Evolutionary conservation across 768 basidiomycete genomes (phyloP).

Genomic region (Termitomyces sp.): DNA sequence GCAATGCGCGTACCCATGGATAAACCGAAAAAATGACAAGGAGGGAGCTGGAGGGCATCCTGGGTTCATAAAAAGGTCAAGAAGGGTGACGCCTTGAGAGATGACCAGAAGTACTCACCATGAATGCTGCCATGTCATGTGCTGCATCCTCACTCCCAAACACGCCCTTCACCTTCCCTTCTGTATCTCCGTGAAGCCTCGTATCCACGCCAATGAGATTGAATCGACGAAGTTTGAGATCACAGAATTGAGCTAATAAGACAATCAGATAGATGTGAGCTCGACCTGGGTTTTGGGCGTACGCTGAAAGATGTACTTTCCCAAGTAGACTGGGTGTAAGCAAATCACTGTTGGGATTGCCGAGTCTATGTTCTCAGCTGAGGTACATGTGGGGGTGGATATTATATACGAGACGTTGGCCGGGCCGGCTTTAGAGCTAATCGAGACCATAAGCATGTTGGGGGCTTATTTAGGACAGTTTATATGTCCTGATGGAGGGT

Average conservation of each 20-base stretch:
- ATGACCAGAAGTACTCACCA: conserved; percentile 21
- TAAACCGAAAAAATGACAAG: conserved; percentile 31
- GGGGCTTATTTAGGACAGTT: background rate
- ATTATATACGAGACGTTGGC: conserved; percentile 28
- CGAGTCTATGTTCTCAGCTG: conserved; percentile 22
- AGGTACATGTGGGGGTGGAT: conserved; percentile 25
- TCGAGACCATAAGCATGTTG: conserved; percentile 25
- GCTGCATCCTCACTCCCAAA: conserved; percentile 25
- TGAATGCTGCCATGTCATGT: conserved; percentile 27
- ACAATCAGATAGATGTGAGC: background rate
- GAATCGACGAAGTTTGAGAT: conserved; percentile 26
- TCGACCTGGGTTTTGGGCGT: background rate
- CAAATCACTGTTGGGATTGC: conserved; percentile 28
- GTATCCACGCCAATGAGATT: conserved; percentile 30
- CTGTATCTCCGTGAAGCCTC: conserved; percentile 26
- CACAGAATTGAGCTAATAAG: background rate
- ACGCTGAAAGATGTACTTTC: conserved; percentile 26
- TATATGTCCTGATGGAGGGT: background rate
- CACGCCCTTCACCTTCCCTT: conserved; percentile 17
- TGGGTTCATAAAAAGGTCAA: conserved; percentile 4
- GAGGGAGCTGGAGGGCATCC: conserved; percentile 29
- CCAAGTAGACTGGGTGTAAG: conserved; percentile 29
- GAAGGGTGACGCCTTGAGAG: background rate
- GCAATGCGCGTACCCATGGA: conserved; percentile 30
- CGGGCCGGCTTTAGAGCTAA: conserved; percentile 21